Evolutionary conservation across 148 eudicot species (phyloP).

Genomic region (Linanthus parryae): DNA sequence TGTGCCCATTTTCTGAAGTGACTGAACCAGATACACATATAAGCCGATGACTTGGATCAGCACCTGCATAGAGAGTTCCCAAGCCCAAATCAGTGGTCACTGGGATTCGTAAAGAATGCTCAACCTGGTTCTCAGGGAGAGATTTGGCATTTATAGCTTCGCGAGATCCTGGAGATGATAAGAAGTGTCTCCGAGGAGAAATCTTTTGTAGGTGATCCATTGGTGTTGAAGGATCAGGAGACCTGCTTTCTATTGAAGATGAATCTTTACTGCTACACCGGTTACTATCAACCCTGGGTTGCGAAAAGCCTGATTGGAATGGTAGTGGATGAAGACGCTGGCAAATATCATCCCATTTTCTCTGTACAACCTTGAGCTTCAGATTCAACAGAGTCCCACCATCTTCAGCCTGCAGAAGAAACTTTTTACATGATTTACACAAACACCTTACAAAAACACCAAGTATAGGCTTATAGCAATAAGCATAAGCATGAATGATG

Average conservation of each 20-base stretch:
- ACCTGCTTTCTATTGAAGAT: slow-evolving; percentile 24
- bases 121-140: slow-evolving; percentile 13
- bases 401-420: slow-evolving; percentile 63
- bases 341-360: slow-evolving; percentile 82
- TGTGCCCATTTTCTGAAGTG: slow-evolving; percentile 23
- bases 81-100: slow-evolving; percentile 74
- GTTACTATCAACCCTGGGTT: slow-evolving; percentile 18
- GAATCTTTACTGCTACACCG: slow-evolving; percentile 26
- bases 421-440: no score
- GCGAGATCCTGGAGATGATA: no score
- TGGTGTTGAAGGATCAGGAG: slow-evolving; percentile 27
- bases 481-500: no score
- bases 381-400: slow-evolving; percentile 34
- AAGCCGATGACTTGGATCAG: slow-evolving; percentile 15
- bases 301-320: slow-evolving; percentile 24
- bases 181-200: slow-evolving; percentile 9
- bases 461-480: no score
- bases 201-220: slow-evolving; percentile 18
- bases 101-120: slow-evolving; percentile 30
- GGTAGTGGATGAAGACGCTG: slow-evolving; percentile 41
- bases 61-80: slow-evolving; percentile 40
- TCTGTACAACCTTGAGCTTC: slow-evolving; percentile 36
- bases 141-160: slow-evolving; percentile 16
- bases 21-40: slow-evolving; percentile 16
- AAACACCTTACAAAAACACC: no score